phyloP scores from a whole-genome alignment of 371 early-diverging fungal genomes.

The Amoeboaphelidium protococcarum region DNA sequence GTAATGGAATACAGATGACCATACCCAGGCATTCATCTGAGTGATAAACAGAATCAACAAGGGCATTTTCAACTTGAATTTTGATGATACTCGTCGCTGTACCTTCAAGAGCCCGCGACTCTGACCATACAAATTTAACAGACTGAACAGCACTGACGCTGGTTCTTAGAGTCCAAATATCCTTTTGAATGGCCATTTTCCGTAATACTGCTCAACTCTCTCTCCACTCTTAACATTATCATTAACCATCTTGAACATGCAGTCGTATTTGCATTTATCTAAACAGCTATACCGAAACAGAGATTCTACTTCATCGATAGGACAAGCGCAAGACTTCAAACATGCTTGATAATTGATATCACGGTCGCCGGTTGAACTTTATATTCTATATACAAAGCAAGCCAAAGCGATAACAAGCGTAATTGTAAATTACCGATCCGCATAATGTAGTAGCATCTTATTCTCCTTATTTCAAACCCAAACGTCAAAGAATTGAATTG shows the following conservation, averaged over 20 bases:
- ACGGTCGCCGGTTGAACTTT: too few relatives aligned
- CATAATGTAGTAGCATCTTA: too few relatives aligned
- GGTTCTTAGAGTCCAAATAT: constrained; percentile 77
- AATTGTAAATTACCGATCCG: too few relatives aligned
- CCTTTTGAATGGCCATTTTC: constrained; percentile 86
- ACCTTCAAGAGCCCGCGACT: constrained; percentile 3
- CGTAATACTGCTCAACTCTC: constrained; percentile 48
- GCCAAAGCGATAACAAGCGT: too few relatives aligned
- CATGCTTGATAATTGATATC: constrained; percentile 27
- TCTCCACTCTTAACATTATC: constrained; percentile 1
- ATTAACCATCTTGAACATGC: constrained; percentile 30
- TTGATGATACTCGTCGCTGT: background rate
- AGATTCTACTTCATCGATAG: constrained; percentile 67
- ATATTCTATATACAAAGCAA: too few relatives aligned
- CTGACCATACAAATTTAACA: constrained; percentile 58
- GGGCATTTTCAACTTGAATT: constrained; percentile 8
- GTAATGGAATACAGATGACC: constrained; percentile 73
- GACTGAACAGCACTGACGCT: constrained; percentile 61
- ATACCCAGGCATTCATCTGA: constrained; percentile 60
- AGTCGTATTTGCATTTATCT: constrained; percentile 52
- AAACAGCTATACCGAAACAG: constrained; percentile 30
- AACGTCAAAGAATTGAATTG: too few relatives aligned
- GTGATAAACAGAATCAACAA: constrained; percentile 2
- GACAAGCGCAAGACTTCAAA: constrained; percentile 38
- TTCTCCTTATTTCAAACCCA: too few relatives aligned